phyloP scores from a whole-genome alignment of 2,329 filamentous ascomycete genomes.

The Apiospora marii region DNA sequence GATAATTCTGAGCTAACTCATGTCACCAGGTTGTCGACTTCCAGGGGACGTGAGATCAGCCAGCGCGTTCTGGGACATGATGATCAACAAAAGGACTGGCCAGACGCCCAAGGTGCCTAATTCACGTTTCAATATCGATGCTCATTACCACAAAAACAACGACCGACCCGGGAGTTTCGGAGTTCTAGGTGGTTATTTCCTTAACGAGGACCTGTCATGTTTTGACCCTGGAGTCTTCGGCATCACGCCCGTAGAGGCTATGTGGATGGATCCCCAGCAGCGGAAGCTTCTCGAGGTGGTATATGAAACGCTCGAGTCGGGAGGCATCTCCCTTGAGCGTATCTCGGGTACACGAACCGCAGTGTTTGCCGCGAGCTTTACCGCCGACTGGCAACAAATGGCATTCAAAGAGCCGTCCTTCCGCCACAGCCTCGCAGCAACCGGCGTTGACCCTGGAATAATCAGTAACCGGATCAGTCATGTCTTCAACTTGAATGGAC shows the following conservation, averaged over 20 bases:
- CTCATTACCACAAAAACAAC: constrained; percentile 30
- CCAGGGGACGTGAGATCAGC: constrained; percentile 30
- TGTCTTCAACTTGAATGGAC: constrained; percentile 48
- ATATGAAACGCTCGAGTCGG: constrained; percentile 50
- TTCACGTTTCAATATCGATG: constrained; percentile 34
- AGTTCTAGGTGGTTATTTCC: neutral
- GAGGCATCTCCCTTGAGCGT: constrained; percentile 42
- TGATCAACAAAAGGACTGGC: constrained; percentile 28
- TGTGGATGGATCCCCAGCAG: constrained; percentile 50
- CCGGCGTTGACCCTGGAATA: constrained; percentile 46
- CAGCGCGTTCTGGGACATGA: constrained; percentile 32
- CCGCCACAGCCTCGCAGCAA: constrained; percentile 38
- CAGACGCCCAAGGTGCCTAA: constrained; percentile 27
- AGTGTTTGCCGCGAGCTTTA: constrained; percentile 37
- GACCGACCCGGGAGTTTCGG: constrained; percentile 32
- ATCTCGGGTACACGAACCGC: constrained; percentile 42
- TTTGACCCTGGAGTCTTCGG: constrained; percentile 48
- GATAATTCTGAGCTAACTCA: constrained; percentile 34
- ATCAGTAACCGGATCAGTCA: constrained; percentile 48
- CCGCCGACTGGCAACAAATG: constrained; percentile 40
- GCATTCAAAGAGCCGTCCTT: constrained; percentile 35
- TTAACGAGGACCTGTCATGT: neutral
- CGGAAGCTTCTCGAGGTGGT: constrained; percentile 47
- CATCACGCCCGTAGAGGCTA: constrained; percentile 47
- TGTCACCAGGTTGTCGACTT: constrained; percentile 35